Evolutionary conservation across 805 yeast species (phyloP).

Genomic region (Ogataea ganodermae): DNA sequence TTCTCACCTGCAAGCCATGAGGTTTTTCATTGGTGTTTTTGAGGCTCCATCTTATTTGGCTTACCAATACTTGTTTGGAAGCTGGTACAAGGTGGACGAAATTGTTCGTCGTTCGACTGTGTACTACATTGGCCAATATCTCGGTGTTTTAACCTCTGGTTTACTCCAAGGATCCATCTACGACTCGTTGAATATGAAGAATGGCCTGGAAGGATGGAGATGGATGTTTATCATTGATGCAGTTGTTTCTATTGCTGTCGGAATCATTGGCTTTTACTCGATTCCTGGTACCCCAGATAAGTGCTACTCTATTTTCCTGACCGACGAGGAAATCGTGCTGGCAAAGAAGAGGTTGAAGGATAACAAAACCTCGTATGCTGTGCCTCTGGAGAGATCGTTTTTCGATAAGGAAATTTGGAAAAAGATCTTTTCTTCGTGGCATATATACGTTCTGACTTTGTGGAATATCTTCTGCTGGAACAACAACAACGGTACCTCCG

Average conservation of each 20-base stretch:
- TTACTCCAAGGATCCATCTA: conserved; percentile 44
- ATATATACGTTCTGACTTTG: conserved; percentile 24
- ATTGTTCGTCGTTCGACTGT: conserved; percentile 61
- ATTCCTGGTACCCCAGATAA: conserved; percentile 50
- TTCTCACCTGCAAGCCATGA: conserved; percentile 54
- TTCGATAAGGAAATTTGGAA: conserved; percentile 42
- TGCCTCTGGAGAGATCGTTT: conserved; percentile 38
- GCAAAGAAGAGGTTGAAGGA: conserved; percentile 48
- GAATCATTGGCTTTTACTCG: conserved; percentile 42
- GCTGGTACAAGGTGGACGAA: conserved; percentile 57
- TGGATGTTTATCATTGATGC: conserved; percentile 58
- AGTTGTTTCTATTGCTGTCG: conserved; percentile 38
- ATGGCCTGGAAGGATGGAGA: conserved; percentile 47
- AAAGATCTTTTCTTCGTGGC: conserved; percentile 49
- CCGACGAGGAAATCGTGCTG: conserved; percentile 43
- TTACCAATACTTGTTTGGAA: conserved; percentile 57
- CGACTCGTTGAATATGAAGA: conserved; percentile 28
- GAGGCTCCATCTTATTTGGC: conserved; percentile 68
- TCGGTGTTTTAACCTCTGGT: conserved; percentile 59
- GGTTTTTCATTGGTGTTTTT: conserved; percentile 66
- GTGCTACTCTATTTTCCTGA: conserved; percentile 40
- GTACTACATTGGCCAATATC: conserved; percentile 61
- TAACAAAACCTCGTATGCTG: conserved; percentile 24
- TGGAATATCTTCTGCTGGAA: conserved; percentile 27
- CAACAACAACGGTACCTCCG: conserved; percentile 37